These are phyloP conservation scores for Ceratocystiopsis minuta DNA, from an alignment of 2,329 filamentous ascomycete genomes.

Conservation along the genomic window DNA sequence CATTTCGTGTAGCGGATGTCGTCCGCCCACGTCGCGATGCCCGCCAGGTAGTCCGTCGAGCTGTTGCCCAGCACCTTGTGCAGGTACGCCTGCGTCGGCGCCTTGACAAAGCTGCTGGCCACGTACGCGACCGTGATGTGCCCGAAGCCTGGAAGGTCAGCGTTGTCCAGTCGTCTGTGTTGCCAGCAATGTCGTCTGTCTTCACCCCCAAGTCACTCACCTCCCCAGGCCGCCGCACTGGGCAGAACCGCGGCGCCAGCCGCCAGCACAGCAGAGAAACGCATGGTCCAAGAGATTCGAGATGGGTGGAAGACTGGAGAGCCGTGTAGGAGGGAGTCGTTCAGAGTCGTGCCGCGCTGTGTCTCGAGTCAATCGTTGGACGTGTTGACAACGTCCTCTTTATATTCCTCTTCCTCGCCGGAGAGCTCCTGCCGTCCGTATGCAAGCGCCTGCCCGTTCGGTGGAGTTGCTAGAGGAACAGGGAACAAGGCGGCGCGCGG, in stretches of 20 bases:
- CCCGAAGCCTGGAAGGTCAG: constrained; percentile 31
- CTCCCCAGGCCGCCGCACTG: constrained; percentile 22
- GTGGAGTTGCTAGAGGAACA: too few species aligned
- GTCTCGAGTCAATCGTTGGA: too few species aligned
- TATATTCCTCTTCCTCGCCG: too few species aligned
- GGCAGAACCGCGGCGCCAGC: constrained; percentile 17
- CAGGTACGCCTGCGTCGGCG: constrained; percentile 36
- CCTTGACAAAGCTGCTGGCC: constrained; percentile 39
- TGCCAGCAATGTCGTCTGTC: neutral
- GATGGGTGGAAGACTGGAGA: too few species aligned
- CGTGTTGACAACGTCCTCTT: too few species aligned
- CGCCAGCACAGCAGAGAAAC: constrained; percentile 9
- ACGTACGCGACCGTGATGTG: constrained; percentile 49
- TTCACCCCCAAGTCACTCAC: constrained; percentile 16
- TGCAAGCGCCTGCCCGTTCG: too few species aligned
- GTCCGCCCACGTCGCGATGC: constrained; percentile 50
- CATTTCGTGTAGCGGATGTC: constrained; percentile 45
- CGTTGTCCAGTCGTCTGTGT: neutral
- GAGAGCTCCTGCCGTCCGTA: too few species aligned
- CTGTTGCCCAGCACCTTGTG: constrained; percentile 37
- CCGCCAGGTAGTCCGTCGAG: constrained; percentile 39
- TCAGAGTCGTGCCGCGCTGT: too few species aligned
- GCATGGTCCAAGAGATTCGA: constrained; percentile 7
- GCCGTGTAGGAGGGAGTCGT: too few species aligned
- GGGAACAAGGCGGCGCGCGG: too few species aligned